Conservation (phyloP, 345 rosid species). For the Dimocarpus longan region DNA sequence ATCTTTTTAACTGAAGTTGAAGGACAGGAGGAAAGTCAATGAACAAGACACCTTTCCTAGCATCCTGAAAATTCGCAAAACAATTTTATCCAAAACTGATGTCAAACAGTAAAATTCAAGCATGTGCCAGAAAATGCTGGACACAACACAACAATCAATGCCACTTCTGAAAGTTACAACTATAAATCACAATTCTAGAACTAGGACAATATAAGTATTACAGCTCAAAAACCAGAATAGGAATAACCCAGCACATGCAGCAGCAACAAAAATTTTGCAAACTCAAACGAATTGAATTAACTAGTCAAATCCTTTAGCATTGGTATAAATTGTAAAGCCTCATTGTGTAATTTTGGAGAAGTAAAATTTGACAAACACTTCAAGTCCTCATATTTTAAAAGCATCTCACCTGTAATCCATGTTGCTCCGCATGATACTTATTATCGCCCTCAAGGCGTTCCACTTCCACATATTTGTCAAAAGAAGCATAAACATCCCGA, state of each 20-base stretch:
- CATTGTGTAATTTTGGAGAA: neutral
- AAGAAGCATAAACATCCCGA: conserved; percentile 76
- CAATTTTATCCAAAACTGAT: neutral
- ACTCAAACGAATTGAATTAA: neutral
- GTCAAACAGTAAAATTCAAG: neutral
- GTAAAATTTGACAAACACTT: neutral
- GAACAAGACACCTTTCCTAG: conserved; percentile 62
- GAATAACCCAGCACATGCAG: neutral
- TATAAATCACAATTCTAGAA: neutral
- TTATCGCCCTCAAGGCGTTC: conserved; percentile 81
- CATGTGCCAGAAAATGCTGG: neutral
- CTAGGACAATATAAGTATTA: neutral
- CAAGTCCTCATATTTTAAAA: neutral
- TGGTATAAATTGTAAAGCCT: neutral
- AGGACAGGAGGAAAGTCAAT: conserved; percentile 67
- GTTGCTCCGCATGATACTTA: conserved; percentile 70
- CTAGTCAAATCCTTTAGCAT: neutral
- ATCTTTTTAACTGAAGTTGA: conserved; percentile 63
- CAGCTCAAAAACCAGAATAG: neutral
- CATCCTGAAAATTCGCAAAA: conserved; percentile 41
- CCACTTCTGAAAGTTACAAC: neutral
- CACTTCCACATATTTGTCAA: conserved; percentile 83
- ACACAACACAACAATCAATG: neutral
- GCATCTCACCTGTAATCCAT: conserved; percentile 67
- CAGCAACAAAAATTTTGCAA: neutral